Evolutionary conservation across 2,329 filamentous ascomycete species (phyloP).

Genomic region (Chaetomium sp.): DNA sequence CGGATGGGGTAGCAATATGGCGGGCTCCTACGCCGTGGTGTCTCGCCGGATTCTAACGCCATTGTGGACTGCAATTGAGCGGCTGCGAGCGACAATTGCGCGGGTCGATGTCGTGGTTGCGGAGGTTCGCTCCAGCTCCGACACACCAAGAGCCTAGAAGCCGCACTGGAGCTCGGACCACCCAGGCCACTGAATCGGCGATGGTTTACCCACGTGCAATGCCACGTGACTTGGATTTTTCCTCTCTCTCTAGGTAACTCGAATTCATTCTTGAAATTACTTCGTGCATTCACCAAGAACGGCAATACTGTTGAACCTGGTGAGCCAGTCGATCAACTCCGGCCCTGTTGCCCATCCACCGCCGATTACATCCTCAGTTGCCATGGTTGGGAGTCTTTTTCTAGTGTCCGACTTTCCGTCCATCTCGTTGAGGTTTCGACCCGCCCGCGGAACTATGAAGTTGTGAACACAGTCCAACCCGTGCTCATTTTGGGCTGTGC

Average conservation of each 20-base stretch:
- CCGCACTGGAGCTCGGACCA: slow-evolving; percentile 27
- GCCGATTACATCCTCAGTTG: too few species aligned
- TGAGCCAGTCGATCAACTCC: background rate
- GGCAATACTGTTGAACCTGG: background rate
- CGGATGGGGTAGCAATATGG: background rate
- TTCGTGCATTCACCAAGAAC: background rate
- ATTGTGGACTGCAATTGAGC: slow-evolving; percentile 37
- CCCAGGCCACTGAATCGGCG: background rate
- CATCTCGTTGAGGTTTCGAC: background rate
- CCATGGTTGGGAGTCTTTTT: background rate
- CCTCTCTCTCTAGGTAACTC: too few species aligned
- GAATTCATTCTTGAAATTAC: background rate
- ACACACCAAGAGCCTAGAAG: slow-evolving; percentile 3
- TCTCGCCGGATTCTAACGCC: slow-evolving; percentile 31
- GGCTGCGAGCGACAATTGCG: slow-evolving; percentile 35
- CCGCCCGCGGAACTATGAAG: too few species aligned
- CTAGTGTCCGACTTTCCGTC: background rate
- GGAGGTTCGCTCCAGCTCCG: slow-evolving; percentile 20
- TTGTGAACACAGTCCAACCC: too few species aligned
- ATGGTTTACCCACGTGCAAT: background rate
- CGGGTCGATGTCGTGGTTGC: slow-evolving; percentile 25
- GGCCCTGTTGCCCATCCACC: background rate
- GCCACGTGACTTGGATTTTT: background rate
- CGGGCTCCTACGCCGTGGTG: slow-evolving; percentile 30
- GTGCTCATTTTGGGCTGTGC: background rate